Base-by-base conservation (phyloP, 1,139 yeast species). In the Protomyces arabidopsidicola region DNA sequence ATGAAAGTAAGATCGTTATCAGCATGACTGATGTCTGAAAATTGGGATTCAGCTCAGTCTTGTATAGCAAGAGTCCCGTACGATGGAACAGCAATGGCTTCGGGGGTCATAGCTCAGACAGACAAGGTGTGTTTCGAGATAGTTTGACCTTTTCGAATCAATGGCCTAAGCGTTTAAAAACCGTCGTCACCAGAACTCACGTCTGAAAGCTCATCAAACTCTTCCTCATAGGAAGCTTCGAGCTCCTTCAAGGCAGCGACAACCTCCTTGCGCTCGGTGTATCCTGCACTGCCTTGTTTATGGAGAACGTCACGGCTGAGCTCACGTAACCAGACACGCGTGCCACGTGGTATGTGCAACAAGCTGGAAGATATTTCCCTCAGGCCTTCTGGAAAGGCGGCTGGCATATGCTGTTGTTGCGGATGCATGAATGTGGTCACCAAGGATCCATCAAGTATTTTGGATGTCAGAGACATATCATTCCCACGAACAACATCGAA, bases 111-210 rank as follows among this genome's bases (percentile, higher is more conserved):
- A n/a, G 42, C 42, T 36, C 16, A 36, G 14, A n/a, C 16, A 36
- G 42, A 14, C 42, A 36, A n/a, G 9, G 42, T 36, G 42, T 12
- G 42, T 36, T 36, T 36, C 42, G 16, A 36, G 16, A 36, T 36
- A 36, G 16, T 12, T 36, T 36, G 42, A 36, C 16, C 9, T 12
- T 4, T 5, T 36, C 42, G 16, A 4, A 9, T 36, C 14, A 5
- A n/a, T 10, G 48, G 24, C 5, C 48, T 16, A 42, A 42, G 48
- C 48, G 20, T n/a, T 24, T 42, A 36, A 52, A 34, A 58, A 51
- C 42, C 42, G n/a, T 55, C 62, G 34, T 58, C 56, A 9, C 52
- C 62, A 16, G 53, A 55, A 34, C 62, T 58, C 16, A 50, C 35
- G 8, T 35, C 56, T n/a, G 53, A 48, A 16, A 27, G 20, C 18